A percentile compares a stretch with the other conserved stretches of the same genome.
These are phyloP conservation scores for Pestalotiopsis sp. DNA, from an alignment of 2,329 filamentous ascomycete genomes.

Conservation along the genomic window DNA sequence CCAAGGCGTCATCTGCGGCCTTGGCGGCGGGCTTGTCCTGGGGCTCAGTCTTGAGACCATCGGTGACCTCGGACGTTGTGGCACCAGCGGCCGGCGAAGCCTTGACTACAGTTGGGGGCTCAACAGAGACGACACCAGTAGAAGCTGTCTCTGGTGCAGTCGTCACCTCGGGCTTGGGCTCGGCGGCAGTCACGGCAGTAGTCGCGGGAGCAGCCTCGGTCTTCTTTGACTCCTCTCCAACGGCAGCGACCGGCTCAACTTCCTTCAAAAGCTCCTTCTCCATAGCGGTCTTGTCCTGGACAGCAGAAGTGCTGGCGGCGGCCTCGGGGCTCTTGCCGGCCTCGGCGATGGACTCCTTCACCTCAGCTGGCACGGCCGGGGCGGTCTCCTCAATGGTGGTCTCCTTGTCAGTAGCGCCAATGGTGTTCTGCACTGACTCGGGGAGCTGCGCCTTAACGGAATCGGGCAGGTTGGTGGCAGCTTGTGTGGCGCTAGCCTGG, in stretches of 20 bases:
- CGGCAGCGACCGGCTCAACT: conserved; percentile 47
- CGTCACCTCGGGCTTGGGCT: conserved; percentile 13
- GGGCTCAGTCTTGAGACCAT: neutral
- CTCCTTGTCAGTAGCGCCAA: conserved; percentile 46
- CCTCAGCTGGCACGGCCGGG: conserved; percentile 55
- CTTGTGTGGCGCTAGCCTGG: conserved; percentile 23
- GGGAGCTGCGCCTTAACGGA: conserved; percentile 55
- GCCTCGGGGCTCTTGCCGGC: conserved; percentile 71
- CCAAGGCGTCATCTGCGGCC: conserved; percentile 18
- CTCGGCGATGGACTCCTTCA: conserved; percentile 59
- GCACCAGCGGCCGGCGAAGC: neutral
- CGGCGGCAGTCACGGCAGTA: conserved; percentile 19
- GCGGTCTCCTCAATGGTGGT: conserved; percentile 46
- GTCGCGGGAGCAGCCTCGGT: conserved; percentile 21
- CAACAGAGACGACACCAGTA: conserved; percentile 19
- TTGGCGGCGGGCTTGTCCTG: neutral
- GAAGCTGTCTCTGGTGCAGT: conserved; percentile 5
- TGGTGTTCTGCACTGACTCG: conserved; percentile 50
- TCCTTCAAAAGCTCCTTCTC: conserved; percentile 75
- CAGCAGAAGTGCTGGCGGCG: conserved; percentile 66
- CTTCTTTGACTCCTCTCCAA: conserved; percentile 26
- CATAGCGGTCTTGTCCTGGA: conserved; percentile 74
- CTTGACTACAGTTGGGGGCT: conserved; percentile 9
- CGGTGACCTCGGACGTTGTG: neutral
- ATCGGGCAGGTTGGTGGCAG: conserved; percentile 53